Percentiles rank a stretch among this genome's conserved stretches.
Evolutionary conservation across 1,139 yeast genomes (phyloP).

Genomic region (Eremothecium gossypii): DNA sequence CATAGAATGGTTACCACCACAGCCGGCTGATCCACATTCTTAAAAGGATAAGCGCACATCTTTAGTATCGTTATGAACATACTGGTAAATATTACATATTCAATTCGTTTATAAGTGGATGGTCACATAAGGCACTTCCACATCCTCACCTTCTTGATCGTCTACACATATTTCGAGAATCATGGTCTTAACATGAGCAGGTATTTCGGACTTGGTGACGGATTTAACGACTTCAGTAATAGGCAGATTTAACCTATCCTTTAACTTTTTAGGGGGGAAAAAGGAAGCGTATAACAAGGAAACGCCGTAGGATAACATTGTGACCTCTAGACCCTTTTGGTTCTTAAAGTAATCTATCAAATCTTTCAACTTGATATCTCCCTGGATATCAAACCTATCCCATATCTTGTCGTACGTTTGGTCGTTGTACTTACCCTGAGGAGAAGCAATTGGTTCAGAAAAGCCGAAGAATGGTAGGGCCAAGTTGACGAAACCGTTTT

Average conservation of each 20-base stretch:
- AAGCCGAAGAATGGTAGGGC: slow-evolving; percentile 96
- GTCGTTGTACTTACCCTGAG: slow-evolving; percentile 72
- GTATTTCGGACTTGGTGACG: slow-evolving; percentile 77
- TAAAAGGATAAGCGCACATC: slow-evolving; percentile 22
- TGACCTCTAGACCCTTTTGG: slow-evolving; percentile 74
- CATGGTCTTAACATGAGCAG: slow-evolving; percentile 64
- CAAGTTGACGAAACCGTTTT: slow-evolving; percentile 87
- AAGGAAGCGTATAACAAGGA: slow-evolving; percentile 86
- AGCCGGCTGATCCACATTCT: neutral
- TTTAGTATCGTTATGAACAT: slow-evolving; percentile 45
- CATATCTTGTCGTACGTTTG: slow-evolving; percentile 81
- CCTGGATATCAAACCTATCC: slow-evolving; percentile 83
- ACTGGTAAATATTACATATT: slow-evolving; percentile 34
- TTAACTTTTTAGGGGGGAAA: slow-evolving; percentile 82
- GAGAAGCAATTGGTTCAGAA: slow-evolving; percentile 87
- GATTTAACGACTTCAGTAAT: slow-evolving; percentile 68
- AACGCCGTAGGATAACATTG: slow-evolving; percentile 90
- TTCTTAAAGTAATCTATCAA: slow-evolving; percentile 67
- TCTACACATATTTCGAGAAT: slow-evolving; percentile 89
- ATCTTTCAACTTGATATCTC: slow-evolving; percentile 69
- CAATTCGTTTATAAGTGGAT: slow-evolving; percentile 35
- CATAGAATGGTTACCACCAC: slow-evolving; percentile 7
- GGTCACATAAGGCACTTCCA: slow-evolving; percentile 81
- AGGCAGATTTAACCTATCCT: slow-evolving; percentile 61
- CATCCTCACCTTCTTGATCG: slow-evolving; percentile 88